A percentile compares a stretch with the other conserved stretches of the same genome.
Conservation (phyloP, 345 rosid species). For the Streptanthus diversifolius region DNA sequence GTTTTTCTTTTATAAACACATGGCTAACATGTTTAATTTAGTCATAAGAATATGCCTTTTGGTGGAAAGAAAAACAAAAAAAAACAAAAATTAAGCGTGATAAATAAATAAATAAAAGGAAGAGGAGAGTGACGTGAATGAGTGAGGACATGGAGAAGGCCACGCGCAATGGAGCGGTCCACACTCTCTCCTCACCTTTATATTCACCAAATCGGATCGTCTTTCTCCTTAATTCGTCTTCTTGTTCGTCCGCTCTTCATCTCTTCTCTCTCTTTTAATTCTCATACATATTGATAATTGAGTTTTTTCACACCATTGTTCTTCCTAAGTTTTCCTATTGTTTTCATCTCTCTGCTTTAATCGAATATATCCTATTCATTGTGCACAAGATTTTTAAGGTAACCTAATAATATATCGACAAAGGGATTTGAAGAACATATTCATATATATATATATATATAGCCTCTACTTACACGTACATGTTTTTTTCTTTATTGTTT, state of each 20-base stretch:
- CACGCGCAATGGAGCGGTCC: constrained; percentile 92
- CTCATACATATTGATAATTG: not conserved
- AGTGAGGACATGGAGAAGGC: constrained; percentile 54
- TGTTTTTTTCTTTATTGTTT: not conserved
- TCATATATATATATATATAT: not conserved
- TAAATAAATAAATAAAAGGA: not conserved
- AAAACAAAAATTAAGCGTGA: not conserved
- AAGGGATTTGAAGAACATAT: not conserved
- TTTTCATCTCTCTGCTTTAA: not conserved
- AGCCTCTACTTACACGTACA: not conserved
- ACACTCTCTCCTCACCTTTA: constrained; percentile 20
- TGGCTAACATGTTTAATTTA: not conserved
- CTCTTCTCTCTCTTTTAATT: not conserved
- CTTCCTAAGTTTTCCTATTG: not conserved
- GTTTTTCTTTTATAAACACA: not conserved
- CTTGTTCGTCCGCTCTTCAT: not conserved
- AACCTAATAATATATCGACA: not conserved
- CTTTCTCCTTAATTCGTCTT: constrained; percentile 11
- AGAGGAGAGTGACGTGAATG: constrained; percentile 42
- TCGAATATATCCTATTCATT: not conserved
- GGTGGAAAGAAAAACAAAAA: not conserved
- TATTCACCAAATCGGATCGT: constrained; percentile 14
- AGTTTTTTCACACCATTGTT: not conserved
- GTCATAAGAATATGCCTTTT: not conserved
- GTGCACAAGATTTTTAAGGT: not conserved